Conservation (phyloP, 202 grass and related monocot species). For the Digitaria exilis region DNA sequence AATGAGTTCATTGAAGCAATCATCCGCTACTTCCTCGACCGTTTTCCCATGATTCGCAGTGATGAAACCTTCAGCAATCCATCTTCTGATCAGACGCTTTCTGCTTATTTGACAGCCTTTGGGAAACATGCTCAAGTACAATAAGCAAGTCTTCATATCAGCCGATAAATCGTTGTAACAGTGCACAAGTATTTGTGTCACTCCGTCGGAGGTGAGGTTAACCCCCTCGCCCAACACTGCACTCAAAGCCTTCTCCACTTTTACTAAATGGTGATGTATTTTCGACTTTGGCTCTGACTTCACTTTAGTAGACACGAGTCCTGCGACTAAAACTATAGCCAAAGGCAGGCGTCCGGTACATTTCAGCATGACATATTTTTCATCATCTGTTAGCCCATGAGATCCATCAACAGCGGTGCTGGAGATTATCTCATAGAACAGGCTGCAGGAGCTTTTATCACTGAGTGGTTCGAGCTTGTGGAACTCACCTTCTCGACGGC, state of each 20-base stretch:
- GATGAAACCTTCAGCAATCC: constrained; percentile 32
- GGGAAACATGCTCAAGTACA: constrained; percentile 34
- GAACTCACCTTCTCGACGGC: not conserved
- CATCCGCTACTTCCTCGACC: constrained; percentile 1
- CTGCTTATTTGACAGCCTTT: not conserved
- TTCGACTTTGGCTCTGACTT: not conserved
- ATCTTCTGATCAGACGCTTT: constrained; percentile 24
- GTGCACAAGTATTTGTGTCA: not conserved
- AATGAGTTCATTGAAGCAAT: constrained; percentile 38
- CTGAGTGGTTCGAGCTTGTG: not conserved
- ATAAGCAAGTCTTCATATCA: constrained; percentile 3
- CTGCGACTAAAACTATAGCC: constrained; percentile 4
- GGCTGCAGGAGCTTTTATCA: not conserved
- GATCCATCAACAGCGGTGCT: too few relatives aligned
- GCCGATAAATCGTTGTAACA: constrained; percentile 22
- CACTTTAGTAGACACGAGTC: not conserved
- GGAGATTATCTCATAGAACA: not conserved
- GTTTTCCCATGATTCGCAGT: constrained; percentile 1
- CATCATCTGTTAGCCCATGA: too few relatives aligned
- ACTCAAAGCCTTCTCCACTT: not conserved
- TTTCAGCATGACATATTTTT: too few relatives aligned
- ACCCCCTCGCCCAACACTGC: not conserved
- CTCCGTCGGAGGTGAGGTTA: not conserved
- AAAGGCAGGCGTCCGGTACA: too few relatives aligned
- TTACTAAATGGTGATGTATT: not conserved